Evolutionary conservation across 2,329 filamentous ascomycete genomes (phyloP).

Genomic region (Monosporascus sp.): DNA sequence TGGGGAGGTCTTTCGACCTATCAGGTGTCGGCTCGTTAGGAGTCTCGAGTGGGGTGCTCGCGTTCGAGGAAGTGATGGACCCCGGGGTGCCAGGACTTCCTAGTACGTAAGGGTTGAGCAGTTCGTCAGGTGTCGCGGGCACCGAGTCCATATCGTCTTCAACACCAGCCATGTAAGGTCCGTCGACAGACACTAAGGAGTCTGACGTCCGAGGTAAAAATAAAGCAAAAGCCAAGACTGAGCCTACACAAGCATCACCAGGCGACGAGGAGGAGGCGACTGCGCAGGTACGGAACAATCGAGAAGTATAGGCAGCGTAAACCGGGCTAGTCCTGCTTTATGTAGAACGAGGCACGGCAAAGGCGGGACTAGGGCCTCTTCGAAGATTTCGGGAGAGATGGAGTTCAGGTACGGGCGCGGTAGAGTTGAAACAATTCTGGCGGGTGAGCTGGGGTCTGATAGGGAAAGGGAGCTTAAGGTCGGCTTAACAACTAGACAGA

Average conservation of each 20-base stretch:
- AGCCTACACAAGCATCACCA: background rate
- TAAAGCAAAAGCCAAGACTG: background rate
- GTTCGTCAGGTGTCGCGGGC: slow-evolving; percentile 43
- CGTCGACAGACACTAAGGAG: background rate
- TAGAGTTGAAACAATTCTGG: background rate
- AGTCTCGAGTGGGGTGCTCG: slow-evolving; percentile 42
- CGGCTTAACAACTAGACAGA: too few species aligned
- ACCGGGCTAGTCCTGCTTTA: background rate
- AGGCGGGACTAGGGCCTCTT: background rate
- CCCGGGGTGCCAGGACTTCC: slow-evolving; percentile 37
- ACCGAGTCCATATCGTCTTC: slow-evolving; percentile 25
- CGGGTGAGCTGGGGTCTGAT: background rate
- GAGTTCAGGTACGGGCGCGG: background rate
- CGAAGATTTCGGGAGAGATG: background rate
- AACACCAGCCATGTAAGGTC: slow-evolving; percentile 10
- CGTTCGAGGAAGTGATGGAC: slow-evolving; percentile 41
- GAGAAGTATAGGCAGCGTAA: background rate
- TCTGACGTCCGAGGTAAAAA: background rate
- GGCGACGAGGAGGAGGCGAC: background rate
- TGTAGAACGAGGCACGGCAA: background rate
- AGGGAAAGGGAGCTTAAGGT: background rate
- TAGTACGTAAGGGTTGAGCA: slow-evolving; percentile 26
- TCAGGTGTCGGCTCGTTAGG: slow-evolving; percentile 28
- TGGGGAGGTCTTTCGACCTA: slow-evolving; percentile 23
- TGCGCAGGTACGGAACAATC: background rate